Evolutionary conservation across 192 early-diverging fungal species (phyloP), one percentile per base, ranked within the genome.

Genomic region (Cetraspora pellucida): DNA sequence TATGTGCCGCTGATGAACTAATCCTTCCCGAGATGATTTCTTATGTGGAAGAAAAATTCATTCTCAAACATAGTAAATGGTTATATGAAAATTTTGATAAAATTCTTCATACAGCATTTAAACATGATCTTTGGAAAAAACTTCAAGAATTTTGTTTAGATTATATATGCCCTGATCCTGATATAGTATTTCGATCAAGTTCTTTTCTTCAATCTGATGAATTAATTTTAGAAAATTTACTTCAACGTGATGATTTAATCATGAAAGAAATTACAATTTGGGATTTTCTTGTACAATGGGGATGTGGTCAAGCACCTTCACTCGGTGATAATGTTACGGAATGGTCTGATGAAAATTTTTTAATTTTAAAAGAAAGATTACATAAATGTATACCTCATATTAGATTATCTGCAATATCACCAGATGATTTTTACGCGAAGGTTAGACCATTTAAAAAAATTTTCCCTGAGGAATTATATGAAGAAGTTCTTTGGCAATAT

Each of bases 241-340:
- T 74, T 30, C 17, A 74, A 59, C 52, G 57, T 43, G 72, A 74
- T 59, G 31, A 74, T 59, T n/a, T 74, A 44, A 13, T 43, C 5
- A 55, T 59, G 30, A 59, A 43, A 23, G 72, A 74, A 59, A 59
- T 74, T 45, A 43, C 23, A 10, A 21, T 59, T 14, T 74, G 72
- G 72, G 57, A 59, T 59, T 31, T 14, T 13, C 5, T 74, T 5
- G 23, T 74, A 21, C 19, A 31, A 74, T 74, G 72, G 72, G 72
- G 72, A 74, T n/a, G 31, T 17, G 23, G 17, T 14, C 72, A 59
- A 14, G n/a, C 28, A 19, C 37, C 52, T 10, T 3, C 31, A 43
- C 30, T 74, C 37, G 30, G 21, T 43, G 52, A 55, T 30, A 21
- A 28, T 7, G 0, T 21, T n/a, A 19, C 13, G 16, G 37, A 55